A percentile compares a stretch with the other conserved stretches of the same genome.
phyloP scores from a whole-genome alignment of 2,329 filamentous ascomycete genomes.

The Aureobasidium sp. region DNA sequence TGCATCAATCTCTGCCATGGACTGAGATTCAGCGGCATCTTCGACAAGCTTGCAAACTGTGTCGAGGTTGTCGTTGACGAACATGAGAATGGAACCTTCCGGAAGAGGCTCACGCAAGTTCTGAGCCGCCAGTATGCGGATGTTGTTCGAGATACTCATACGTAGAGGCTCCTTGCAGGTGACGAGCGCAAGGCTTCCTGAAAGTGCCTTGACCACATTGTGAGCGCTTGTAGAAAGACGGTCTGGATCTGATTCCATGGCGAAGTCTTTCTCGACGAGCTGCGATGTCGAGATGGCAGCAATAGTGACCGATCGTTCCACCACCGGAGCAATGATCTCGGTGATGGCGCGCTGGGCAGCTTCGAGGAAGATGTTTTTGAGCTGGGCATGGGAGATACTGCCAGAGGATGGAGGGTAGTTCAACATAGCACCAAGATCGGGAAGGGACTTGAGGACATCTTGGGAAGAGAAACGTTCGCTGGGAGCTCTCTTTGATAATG shows the following conservation, averaged over 20 bases:
- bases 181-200: slow-evolving; percentile 89
- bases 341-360: slow-evolving; percentile 85
- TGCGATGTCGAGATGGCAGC: slow-evolving; percentile 94
- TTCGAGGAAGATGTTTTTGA: slow-evolving; percentile 67
- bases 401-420: slow-evolving; percentile 70
- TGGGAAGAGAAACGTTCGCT: slow-evolving; percentile 68
- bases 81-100: slow-evolving; percentile 95
- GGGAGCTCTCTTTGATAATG: slow-evolving; percentile 52
- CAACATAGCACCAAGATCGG: slow-evolving; percentile 72
- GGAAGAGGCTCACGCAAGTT: slow-evolving; percentile 64
- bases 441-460: slow-evolving; percentile 71
- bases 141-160: slow-evolving; percentile 96
- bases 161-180: slow-evolving; percentile 95
- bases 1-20: slow-evolving; percentile 88
- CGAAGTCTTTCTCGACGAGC: slow-evolving; percentile 93
- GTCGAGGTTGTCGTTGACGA: slow-evolving; percentile 95
- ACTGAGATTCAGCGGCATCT: slow-evolving; percentile 88
- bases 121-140: slow-evolving; percentile 66
- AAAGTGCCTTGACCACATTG: slow-evolving; percentile 90
- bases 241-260: slow-evolving; percentile 83
- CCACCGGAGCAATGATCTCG: slow-evolving; percentile 95
- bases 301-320: slow-evolving; percentile 95
- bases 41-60: slow-evolving; percentile 90
- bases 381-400: slow-evolving; percentile 60
- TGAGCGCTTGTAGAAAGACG: slow-evolving; percentile 78